Conservation (phyloP, 1,139 yeast species). For the Suhomyces coccinellae region DNA sequence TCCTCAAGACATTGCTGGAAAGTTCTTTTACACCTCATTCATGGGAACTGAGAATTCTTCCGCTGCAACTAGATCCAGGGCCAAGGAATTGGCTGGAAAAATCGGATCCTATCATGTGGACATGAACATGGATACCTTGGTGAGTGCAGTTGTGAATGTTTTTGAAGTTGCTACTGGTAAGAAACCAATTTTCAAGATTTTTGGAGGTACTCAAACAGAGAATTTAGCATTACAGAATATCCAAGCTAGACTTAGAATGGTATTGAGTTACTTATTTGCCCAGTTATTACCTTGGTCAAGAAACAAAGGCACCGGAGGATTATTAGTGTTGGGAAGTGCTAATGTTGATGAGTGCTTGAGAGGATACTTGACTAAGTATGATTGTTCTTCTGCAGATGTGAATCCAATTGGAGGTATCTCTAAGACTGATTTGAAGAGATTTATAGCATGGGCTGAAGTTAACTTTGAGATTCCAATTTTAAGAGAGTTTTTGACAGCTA, state of each 20-base stretch:
- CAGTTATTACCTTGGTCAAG: constrained; percentile 95
- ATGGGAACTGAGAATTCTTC: constrained; percentile 98
- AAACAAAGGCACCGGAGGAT: constrained; percentile 60
- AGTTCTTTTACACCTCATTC: constrained; percentile 82
- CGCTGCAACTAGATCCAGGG: constrained; percentile 77
- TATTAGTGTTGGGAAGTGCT: constrained; percentile 90
- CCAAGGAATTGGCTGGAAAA: constrained; percentile 69
- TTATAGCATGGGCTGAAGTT: constrained; percentile 74
- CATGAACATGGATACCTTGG: constrained; percentile 86
- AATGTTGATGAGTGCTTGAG: constrained; percentile 97
- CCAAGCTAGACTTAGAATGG: constrained; percentile 96
- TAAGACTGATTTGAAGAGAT: constrained; percentile 83
- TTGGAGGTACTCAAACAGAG: constrained; percentile 91
- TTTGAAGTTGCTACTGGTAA: constrained; percentile 91
- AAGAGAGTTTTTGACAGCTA: constrained; percentile 76
- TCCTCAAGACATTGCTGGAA: constrained; percentile 73
- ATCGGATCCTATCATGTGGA: constrained; percentile 91
- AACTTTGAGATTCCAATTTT: constrained; percentile 76
- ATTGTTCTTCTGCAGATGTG: constrained; percentile 94
- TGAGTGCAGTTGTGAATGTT: constrained; percentile 66
- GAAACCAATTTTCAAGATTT: constrained; percentile 80
- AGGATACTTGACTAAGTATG: constrained; percentile 94
- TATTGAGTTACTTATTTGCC: constrained; percentile 86
- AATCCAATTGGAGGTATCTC: constrained; percentile 98
- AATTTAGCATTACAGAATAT: constrained; percentile 93